These are phyloP conservation scores for Fusarium foetens DNA, from an alignment of 2,329 filamentous ascomycete genomes.

Conservation along the genomic window DNA sequence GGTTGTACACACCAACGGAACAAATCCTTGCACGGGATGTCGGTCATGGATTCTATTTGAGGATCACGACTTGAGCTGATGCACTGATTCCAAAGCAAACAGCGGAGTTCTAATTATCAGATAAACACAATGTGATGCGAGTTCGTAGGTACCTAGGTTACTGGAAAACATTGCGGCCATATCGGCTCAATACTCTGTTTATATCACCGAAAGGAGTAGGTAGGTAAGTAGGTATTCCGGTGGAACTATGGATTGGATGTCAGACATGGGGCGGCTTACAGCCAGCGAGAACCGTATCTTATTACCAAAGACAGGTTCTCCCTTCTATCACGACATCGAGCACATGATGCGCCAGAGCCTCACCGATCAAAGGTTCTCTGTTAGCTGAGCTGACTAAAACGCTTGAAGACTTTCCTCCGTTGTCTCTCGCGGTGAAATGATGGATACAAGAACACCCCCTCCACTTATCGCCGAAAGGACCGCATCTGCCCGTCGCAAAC, in stretches of 20 bases:
- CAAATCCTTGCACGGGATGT: slow-evolving; percentile 31
- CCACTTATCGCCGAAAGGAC: slow-evolving; percentile 30
- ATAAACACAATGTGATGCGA: not conserved
- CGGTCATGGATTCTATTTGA: slow-evolving; percentile 35
- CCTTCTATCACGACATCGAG: slow-evolving; percentile 22
- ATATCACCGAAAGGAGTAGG: not conserved
- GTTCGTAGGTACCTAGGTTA: not conserved
- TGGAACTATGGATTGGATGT: not conserved
- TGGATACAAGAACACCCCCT: slow-evolving; percentile 19
- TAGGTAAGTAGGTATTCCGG: not conserved
- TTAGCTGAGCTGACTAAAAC: slow-evolving; percentile 8
- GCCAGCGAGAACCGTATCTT: slow-evolving; percentile 6
- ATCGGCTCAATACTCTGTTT: not conserved
- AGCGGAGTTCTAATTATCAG: not conserved
- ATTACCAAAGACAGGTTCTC: not conserved
- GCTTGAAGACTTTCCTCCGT: slow-evolving; percentile 1
- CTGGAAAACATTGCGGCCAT: not conserved
- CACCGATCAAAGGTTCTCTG: slow-evolving; percentile 7
- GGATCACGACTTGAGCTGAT: not conserved
- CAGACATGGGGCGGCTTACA: slow-evolving; percentile 1
- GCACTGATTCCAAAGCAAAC: slow-evolving; percentile 13
- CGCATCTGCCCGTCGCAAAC: slow-evolving; percentile 35
- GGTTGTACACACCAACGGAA: slow-evolving; percentile 32
- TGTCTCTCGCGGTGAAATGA: not conserved
- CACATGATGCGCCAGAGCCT: slow-evolving; percentile 22